These are phyloP conservation scores for Dendrothele bispora DNA, from an alignment of 768 basidiomycete genomes.

Conservation along the genomic window DNA sequence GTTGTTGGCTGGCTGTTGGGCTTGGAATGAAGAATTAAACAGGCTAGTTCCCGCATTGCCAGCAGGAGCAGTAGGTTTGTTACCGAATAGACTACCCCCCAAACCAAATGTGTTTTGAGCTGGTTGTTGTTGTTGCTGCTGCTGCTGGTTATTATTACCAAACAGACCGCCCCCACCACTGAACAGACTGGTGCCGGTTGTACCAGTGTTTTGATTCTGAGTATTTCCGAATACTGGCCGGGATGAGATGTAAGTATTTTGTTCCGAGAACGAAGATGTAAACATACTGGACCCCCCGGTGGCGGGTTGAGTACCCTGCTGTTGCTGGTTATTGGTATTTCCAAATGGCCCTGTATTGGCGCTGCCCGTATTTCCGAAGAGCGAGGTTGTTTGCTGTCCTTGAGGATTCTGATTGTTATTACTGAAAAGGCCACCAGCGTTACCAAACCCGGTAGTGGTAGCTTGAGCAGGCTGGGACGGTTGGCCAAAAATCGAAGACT, in stretches of 20 bases:
- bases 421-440: constrained; percentile 16
- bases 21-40: constrained; percentile 40
- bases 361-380: constrained; percentile 11
- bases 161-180: constrained; percentile 33
- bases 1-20: constrained; percentile 32
- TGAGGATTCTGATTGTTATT: constrained; percentile 14
- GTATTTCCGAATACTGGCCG: constrained; percentile 37
- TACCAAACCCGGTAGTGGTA: constrained; percentile 29
- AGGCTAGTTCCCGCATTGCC: constrained; percentile 23
- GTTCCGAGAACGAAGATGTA: constrained; percentile 4
- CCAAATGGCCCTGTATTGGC: constrained; percentile 34
- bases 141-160: constrained; percentile 28
- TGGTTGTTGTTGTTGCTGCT: constrained; percentile 35
- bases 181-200: constrained; percentile 29
- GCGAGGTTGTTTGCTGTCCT: constrained; percentile 16
- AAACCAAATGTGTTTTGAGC: constrained; percentile 32
- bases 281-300: constrained; percentile 33
- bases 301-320: constrained; percentile 34
- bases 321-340: constrained; percentile 24
- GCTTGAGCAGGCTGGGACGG: constrained; percentile 36
- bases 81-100: constrained; percentile 40
- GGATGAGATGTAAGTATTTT: constrained; percentile 4
- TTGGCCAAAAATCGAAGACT: constrained; percentile 52
- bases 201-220: constrained; percentile 24
- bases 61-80: constrained; percentile 38